Base-by-base conservation (phyloP, 192 early-diverging fungal genomes). In the Backusella parvicylindrica region DNA sequence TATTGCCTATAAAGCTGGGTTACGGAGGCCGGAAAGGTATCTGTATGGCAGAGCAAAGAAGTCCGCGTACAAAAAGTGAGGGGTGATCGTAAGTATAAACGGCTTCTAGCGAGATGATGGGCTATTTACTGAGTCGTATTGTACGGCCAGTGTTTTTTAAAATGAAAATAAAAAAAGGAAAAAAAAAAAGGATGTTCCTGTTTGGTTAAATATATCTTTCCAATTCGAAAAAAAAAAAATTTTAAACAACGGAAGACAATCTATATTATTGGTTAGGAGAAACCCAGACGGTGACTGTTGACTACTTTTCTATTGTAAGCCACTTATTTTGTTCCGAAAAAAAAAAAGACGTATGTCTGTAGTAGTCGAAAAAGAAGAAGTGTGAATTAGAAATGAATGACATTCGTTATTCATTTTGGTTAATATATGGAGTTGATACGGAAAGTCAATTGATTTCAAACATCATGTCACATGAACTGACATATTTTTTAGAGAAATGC, bases 151-250 rank as follows among this genome's bases (percentile, higher is more conserved):
- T 21, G 16, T 50, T 21, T 49, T 49, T 49, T 49, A 4, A 49
- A 49, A 49, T n/a, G 2, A 6, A 49, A 49, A n/a, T 0, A 49
- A 50, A 7, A 21, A 50, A 50, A 6, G 7, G 23, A 53, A 53
- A 23, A 6, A 23, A 23, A 0, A 26, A 26, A 26, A 26, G 1
- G 50, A 23, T 56, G 50, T 56, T 56, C 50, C 50, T 56, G 50
- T 56, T 56, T 56, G 50, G 50, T 56, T 56, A 56, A 23, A 26
- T 21, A 23, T 23, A 23, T 56, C 50, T 56, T 56, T 56, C 50
- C 50, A 56, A 56, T 56, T 56, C n/a, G 50, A 56, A 56, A 56
- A 56, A 37, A 38, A 38, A 53, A 60, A 60, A 60, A 26, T 60
- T 60, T 60, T 60, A 60, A 28, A 60, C 53, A 60, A 28, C 26